phyloP scores from a whole-genome alignment of 164 flowering plant genomes.

The Platanus orientalis region DNA sequence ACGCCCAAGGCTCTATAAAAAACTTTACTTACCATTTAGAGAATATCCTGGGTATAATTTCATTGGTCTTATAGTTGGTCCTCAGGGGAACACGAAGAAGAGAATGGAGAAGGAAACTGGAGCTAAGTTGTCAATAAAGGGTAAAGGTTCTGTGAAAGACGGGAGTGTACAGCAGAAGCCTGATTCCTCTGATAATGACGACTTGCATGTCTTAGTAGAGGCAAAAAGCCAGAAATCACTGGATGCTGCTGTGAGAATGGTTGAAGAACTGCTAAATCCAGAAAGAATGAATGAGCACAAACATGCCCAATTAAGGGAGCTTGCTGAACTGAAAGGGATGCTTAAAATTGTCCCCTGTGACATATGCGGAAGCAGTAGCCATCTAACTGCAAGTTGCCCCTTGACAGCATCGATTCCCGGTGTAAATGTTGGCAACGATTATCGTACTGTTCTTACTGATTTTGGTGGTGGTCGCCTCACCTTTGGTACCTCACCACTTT shows the following conservation, averaged over 20 bases:
- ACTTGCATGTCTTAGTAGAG: constrained; percentile 45
- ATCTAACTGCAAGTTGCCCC: constrained; percentile 19
- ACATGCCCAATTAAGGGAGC: constrained; percentile 30
- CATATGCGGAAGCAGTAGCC: constrained; percentile 18
- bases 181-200: constrained; percentile 28
- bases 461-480: constrained; percentile 4
- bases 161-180: constrained; percentile 7
- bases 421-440: constrained; percentile 1
- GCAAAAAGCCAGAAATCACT: constrained; percentile 36
- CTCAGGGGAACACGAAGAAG: constrained; percentile 38
- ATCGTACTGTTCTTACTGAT: constrained; percentile 6
- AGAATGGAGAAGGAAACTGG: constrained; percentile 50
- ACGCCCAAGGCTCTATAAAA: constrained; percentile 29
- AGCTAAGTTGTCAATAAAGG: constrained; percentile 36
- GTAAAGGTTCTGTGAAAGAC: constrained; percentile 27
- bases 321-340: constrained; percentile 23
- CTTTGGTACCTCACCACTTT: not conserved
- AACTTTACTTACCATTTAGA: constrained; percentile 43
- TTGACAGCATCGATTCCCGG: constrained; percentile 3
- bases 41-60: constrained; percentile 50
- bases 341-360: constrained; percentile 6
- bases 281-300: constrained; percentile 27
- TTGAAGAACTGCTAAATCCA: constrained; percentile 44
- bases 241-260: constrained; percentile 37
- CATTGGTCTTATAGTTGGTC: constrained; percentile 44